A percentile compares a stretch with the other conserved stretches of the same genome.
These are phyloP conservation scores for Blastomyces emzantsi DNA, from an alignment of 2,329 filamentous ascomycete species.

Conservation along the genomic window DNA sequence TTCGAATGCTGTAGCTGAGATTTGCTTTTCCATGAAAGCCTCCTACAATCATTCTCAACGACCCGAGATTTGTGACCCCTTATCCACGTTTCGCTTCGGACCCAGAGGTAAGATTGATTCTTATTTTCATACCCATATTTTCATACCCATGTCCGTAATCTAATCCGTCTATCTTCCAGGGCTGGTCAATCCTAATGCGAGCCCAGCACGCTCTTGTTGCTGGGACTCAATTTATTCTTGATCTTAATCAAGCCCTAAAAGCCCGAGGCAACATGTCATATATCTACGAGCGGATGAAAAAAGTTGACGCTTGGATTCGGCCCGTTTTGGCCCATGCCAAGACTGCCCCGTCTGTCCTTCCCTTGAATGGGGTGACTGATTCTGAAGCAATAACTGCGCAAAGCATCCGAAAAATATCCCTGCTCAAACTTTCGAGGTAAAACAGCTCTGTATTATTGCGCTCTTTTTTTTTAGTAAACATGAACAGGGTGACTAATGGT, in stretches of 20 bases:
- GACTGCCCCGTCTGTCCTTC: conserved; percentile 20
- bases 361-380: conserved; percentile 20
- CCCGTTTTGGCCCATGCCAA: conserved; percentile 29
- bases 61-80: conserved; percentile 36
- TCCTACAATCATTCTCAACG: conserved; percentile 36
- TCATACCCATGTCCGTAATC: background rate
- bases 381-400: conserved; percentile 32
- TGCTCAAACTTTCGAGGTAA: conserved; percentile 39
- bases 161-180: conserved; percentile 20
- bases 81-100: conserved; percentile 34
- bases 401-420: conserved; percentile 34
- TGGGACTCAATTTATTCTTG: conserved; percentile 34
- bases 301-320: conserved; percentile 34
- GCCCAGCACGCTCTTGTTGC: conserved; percentile 36
- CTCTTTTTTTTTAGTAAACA: conserved; percentile 10
- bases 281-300: conserved; percentile 36
- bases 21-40: conserved; percentile 22
- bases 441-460: background rate
- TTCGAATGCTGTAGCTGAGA: conserved; percentile 5
- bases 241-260: conserved; percentile 32
- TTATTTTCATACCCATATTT: background rate
- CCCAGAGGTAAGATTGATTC: conserved; percentile 28
- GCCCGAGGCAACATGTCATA: conserved; percentile 30
- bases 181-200: conserved; percentile 37
- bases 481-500: background rate